Conservation (phyloP, 495 filamentous ascomycete genomes). For the Aspergillus saccharolyticus region DNA sequence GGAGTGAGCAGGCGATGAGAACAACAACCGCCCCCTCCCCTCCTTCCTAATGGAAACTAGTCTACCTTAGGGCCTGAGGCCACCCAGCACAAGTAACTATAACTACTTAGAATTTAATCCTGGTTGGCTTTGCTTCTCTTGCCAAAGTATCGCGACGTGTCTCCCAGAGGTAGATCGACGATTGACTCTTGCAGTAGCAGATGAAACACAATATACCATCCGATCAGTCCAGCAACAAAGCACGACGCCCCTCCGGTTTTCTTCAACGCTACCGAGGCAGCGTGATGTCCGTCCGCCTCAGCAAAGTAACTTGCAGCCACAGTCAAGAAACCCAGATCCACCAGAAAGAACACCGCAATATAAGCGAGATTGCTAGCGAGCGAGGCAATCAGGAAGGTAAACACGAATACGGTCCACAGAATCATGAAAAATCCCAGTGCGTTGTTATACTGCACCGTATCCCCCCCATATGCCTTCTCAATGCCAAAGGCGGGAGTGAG, state of each 20-base stretch:
- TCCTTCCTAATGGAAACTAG: too few relatives aligned
- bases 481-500: conserved; percentile 21
- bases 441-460: conserved; percentile 20
- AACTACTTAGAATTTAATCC: neutral
- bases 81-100: neutral
- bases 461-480: conserved; percentile 18
- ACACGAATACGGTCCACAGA: conserved; percentile 45
- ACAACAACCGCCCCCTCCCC: neutral
- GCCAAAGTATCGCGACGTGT: conserved; percentile 40
- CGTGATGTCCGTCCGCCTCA: conserved; percentile 35
- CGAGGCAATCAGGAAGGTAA: conserved; percentile 43
- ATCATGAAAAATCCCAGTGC: conserved; percentile 33
- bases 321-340: conserved; percentile 40
- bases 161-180: conserved; percentile 41
- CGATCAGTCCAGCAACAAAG: conserved; percentile 43
- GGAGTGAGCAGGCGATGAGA: neutral
- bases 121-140: conserved; percentile 17
- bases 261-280: conserved; percentile 31
- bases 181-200: conserved; percentile 41
- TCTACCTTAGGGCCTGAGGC: neutral
- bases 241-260: conserved; percentile 44
- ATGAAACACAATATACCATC: conserved; percentile 47
- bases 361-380: conserved; percentile 46
- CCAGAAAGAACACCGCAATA: conserved; percentile 43
- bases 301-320: conserved; percentile 46